Base-by-base conservation (phyloP, 371 early-diverging fungal species). In the Fennellomyces sp. region DNA sequence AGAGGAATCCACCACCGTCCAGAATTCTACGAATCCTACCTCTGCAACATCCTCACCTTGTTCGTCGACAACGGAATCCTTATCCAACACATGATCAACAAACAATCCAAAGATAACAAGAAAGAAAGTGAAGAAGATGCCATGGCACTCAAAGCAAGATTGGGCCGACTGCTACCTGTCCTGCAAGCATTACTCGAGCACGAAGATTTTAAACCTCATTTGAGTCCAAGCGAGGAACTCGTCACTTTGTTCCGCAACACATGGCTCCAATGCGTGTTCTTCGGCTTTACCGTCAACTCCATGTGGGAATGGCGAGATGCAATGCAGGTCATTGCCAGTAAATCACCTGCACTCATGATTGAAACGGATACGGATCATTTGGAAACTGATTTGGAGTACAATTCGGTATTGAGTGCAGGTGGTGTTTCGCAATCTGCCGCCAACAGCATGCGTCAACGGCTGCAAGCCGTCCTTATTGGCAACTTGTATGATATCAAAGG, bases 211-310 rank as follows among this genome's bases (percentile, higher is more conserved):
- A 72, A 82, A 19, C 84, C 84, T 1, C 88, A 88, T 45, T 60
- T 79, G n/a, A 75, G 73, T 5, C 80, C 88, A 6, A 78, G 80
- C 27, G 81, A 85, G 17, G 94, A 92, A 47, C 75, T 86, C 2
- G 81, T 84, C 0, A 70, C 82, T 17, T 72, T 89, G 13, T 94
- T 93, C 76, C 83, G 97, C 30, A 94, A 94, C 64, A 80, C 90
- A 21, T 97, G 98, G 98, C 88, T 96, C 64, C 89, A 92, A 59
- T 83, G 92, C 38, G 87, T 94, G 0, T 65, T 92, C 3, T 88
- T 85, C 68, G 90, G 93, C 1, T 88, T 91, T 58, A 76, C 89
- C 15, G 81, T 87, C 11, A 89, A 92, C 31, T 82, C 89, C 3
- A 74, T 82, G 3, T 94, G 94, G 89, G 82, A 84, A 64, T 94